phyloP scores from a whole-genome alignment of 345 rosid species.

The Arabidopsis thaliana region TAIR10.1 NC_003070.9:28154501-28155000 shows the following conservation, averaged over 20 bases:
- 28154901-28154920: conserved; percentile 84
- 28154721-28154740: conserved; percentile 95
- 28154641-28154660: conserved; percentile 3
- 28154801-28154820: conserved; percentile 91
- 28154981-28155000: conserved; percentile 22
- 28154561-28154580: neutral
- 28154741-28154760: conserved; percentile 96
- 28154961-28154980: conserved; percentile 13
- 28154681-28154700: neutral
- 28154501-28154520: conserved; percentile 87
- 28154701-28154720: neutral
- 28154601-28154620: neutral
- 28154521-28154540: conserved; percentile 67
- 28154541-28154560: neutral
- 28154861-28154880: conserved; percentile 89
- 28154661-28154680: neutral
- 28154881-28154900: conserved; percentile 87
- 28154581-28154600: neutral
- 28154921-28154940: conserved; percentile 71
- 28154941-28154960: conserved; percentile 10
- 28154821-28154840: conserved; percentile 93
- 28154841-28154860: conserved; percentile 97
- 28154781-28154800: conserved; percentile 76
- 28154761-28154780: conserved; percentile 76
- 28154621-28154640: neutral